Evolutionary conservation across 345 rosid genomes (phyloP), one percentile per base, ranked within the genome.

Genomic region (Pelargonium nanum): DNA sequence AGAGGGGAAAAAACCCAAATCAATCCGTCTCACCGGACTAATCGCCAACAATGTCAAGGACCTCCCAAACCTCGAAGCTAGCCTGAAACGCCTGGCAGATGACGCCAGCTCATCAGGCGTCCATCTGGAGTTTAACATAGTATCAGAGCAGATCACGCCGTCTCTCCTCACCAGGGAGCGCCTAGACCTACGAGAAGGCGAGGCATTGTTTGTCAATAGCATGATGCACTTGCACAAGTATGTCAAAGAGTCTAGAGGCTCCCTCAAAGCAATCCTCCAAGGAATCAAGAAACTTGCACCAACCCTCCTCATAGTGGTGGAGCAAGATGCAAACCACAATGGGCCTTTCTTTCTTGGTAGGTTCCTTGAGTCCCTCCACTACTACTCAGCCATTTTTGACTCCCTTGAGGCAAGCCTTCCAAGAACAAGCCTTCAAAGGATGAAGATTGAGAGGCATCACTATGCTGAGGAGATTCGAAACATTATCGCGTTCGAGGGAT

Each of bases 241-340:
- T 56, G 85, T 79, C 0, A 81, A 81, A 68, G 88, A 83, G 70
- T 83, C 85, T 25, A 76, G 86, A 64, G 83, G 87, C 48, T 78
- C 76, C 30, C 82, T 85, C 70, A 77, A 82, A 75, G 79, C 83
- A 48, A 80, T 80, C 66, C 91, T 85, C 34, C 91, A 80, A 69
- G 83, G 83, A 25, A 75, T 85, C 69, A 80, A 76, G 81, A 82
- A 72, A 63, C 71, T 85, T 4, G 65, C 62, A 1, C 91, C 85
- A n/a, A 26, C 72, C 12, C 61, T 80, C 65, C 60, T 85, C 8
- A 85, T 84, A 0, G 74, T 80, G 48, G 75, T 80, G 61, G 91
- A 85, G 57, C 91, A 82, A 70, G 91, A 85, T 56, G 85, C 87
- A 4, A 85, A 77, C 72, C 91, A 85, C 60, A 82, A 82, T 44